phyloP scores from a whole-genome alignment of 805 yeast genomes.

The Sungouiella blattae region DNA sequence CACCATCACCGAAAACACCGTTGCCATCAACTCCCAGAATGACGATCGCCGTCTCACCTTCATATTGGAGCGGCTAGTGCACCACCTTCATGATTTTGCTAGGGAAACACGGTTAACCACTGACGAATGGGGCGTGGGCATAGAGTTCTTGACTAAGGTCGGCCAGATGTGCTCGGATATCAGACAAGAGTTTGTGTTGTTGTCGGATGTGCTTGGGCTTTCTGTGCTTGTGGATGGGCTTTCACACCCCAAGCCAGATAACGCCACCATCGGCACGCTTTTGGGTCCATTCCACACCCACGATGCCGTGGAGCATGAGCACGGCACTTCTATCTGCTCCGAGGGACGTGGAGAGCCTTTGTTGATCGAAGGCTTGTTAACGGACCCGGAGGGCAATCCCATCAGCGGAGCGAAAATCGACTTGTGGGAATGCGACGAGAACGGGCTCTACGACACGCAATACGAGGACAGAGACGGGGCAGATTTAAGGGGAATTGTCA shows the following conservation, averaged over 20 bases:
- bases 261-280: constrained; percentile 20
- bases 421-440: constrained; percentile 21
- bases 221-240: constrained; percentile 19
- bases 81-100: constrained; percentile 20
- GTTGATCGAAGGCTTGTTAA: constrained; percentile 18
- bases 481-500: constrained; percentile 19
- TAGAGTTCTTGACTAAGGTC: constrained; percentile 16
- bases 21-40: constrained; percentile 15
- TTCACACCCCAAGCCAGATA: constrained; percentile 20
- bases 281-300: constrained; percentile 23
- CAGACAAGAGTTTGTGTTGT: constrained; percentile 19
- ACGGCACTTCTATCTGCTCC: constrained; percentile 15
- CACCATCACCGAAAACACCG: constrained; percentile 18
- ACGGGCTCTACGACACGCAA: constrained; percentile 21
- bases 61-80: constrained; percentile 12
- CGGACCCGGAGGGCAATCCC: constrained; percentile 16
- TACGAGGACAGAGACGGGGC: constrained; percentile 17
- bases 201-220: constrained; percentile 18
- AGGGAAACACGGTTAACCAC: constrained; percentile 19
- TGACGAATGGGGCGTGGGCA: constrained; percentile 19
- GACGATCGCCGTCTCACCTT: constrained; percentile 3
- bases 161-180: constrained; percentile 19
- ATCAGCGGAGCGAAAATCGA: constrained; percentile 16
- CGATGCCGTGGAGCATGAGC: constrained; percentile 17
- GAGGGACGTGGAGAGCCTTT: constrained; percentile 20